Conservation (phyloP, 108 stramenopile species). For the Nitzschia palea region DNA sequence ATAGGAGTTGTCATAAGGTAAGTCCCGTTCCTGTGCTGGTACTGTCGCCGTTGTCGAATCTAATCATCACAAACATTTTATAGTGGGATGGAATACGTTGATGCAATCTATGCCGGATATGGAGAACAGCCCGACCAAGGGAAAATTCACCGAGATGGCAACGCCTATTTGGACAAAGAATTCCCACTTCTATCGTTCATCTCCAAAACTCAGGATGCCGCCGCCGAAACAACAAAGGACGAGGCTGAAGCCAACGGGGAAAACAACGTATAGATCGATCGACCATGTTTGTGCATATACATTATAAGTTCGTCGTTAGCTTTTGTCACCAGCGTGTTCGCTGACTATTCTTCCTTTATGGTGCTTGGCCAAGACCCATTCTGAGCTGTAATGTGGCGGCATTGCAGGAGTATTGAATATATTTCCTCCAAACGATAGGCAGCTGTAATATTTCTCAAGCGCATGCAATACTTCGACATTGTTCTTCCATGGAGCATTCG, state of each 20-base stretch:
- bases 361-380: constrained; percentile 47
- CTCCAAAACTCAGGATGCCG: constrained; percentile 11
- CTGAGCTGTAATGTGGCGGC: constrained; percentile 41
- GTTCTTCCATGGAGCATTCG: constrained; percentile 27
- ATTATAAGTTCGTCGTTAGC: not conserved
- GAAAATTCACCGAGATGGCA: constrained; percentile 55
- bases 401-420: constrained; percentile 27
- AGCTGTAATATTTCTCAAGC: constrained; percentile 39
- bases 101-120: constrained; percentile 71
- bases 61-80: not conserved
- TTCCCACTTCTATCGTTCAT: constrained; percentile 69
- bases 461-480: constrained; percentile 19
- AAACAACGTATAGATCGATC: not conserved
- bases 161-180: constrained; percentile 56
- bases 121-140: constrained; percentile 70
- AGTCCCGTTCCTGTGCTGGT: not conserved
- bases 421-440: constrained; percentile 40
- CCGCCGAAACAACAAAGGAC: not conserved
- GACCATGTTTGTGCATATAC: too few relatives aligned
- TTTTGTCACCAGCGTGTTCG: too few relatives aligned
- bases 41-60: not conserved
- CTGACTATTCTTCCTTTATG: too few relatives aligned
- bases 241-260: not conserved
- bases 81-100: constrained; percentile 77
- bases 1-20: constrained; percentile 68